Base-by-base conservation (phyloP, 2,329 filamentous ascomycete species). In the Fusarium verticillioides region DNA sequence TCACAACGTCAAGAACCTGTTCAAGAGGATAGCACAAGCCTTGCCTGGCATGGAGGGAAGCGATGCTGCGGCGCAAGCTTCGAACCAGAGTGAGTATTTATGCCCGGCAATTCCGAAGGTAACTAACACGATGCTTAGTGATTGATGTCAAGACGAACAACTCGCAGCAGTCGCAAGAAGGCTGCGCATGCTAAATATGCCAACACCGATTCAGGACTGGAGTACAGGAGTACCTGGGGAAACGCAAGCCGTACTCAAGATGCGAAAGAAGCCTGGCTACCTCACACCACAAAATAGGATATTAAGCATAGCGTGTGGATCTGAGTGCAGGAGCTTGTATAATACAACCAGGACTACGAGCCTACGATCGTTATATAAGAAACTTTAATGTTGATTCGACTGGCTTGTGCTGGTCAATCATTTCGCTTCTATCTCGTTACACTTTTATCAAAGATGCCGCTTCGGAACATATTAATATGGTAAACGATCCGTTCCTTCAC, bases 21-120 rank as follows among this genome's bases (percentile, higher is more conserved):
- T 99, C 86, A 94, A 95, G 88, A 93, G 95, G 86, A 99, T 99
- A 90, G 96, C 97, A 44, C 96, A 99, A 84, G 96, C 97, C 42
- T 86, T 99, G 78, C 96, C 96, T 12, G 96, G 96, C 28, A 98
- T 99, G 96, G 96, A 99, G 83, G 95, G 94, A 19, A 92, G 95
- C 76, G 93, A 94, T 75, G 91, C 92, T 77, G 91, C 92, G 77
- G 91, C 91, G 68, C 92, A 94, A 82, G 88, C 89, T 49, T 87
- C 88, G 15, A 91, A 85, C 82, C 94, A 96, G 85, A 97, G 94
- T 96, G 87, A 79, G 92, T 89, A 26, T 23, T 23, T 34, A n/a
- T 44, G 23, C 16, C 11, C 11, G 40, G 34, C 21, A 44, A 19
- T 34, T 43, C 18, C 28, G 21, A 36, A 49, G 19, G 18, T 60